Conservation (phyloP, 345 rosid genomes). For the Firmiana major region DNA sequence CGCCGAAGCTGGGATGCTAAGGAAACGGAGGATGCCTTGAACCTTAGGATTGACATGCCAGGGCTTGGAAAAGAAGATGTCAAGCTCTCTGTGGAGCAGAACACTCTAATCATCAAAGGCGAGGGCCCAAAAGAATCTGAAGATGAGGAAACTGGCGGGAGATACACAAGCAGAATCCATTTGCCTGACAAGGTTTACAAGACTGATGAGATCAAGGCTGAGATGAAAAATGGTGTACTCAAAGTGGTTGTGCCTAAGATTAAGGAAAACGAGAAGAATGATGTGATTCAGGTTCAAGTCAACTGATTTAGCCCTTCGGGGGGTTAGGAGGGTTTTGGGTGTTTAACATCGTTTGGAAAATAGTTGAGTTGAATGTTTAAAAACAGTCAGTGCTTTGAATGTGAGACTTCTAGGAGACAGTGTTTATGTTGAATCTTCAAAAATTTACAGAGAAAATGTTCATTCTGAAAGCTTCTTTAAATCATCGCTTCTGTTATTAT, state of each 20-base stretch:
- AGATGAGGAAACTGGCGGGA: conserved; percentile 35
- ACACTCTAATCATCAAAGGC: conserved; percentile 56
- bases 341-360: too few relatives aligned
- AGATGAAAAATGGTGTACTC: conserved; percentile 88
- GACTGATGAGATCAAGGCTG: conserved; percentile 62
- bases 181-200: conserved; percentile 37
- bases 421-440: not conserved
- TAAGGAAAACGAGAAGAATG: conserved; percentile 50
- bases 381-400: not conserved
- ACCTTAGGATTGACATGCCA: conserved; percentile 47
- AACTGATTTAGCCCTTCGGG: conserved; percentile 3
- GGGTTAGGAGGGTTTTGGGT: not conserved
- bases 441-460: not conserved
- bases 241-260: conserved; percentile 74
- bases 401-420: not conserved
- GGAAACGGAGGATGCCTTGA: conserved; percentile 36
- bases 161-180: conserved; percentile 47
- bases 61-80: conserved; percentile 56
- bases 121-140: conserved; percentile 44
- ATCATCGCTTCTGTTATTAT: not conserved
- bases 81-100: conserved; percentile 47
- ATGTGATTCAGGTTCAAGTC: conserved; percentile 46
- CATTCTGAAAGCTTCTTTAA: not conserved
- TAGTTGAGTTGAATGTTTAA: too few relatives aligned
- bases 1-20: conserved; percentile 33